Conservation (phyloP, 2,329 filamentous ascomycete genomes). For the Diaporthe destruens region DNA sequence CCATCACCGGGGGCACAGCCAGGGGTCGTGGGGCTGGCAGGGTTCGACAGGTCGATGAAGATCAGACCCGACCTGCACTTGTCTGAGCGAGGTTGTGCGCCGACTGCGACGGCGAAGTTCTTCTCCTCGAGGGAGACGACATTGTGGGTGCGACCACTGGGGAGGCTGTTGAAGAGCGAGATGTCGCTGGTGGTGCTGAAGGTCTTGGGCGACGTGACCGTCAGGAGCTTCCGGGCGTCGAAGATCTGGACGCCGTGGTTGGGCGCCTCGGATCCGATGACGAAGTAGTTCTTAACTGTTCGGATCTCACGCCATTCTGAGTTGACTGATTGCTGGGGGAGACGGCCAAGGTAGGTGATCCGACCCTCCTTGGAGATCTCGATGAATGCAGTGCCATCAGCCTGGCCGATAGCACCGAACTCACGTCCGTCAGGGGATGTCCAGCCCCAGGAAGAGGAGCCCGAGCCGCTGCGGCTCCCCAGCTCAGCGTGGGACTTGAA, state of each 20-base stretch:
- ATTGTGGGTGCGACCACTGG: slow-evolving; percentile 62
- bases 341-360: slow-evolving; percentile 60
- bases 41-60: slow-evolving; percentile 69
- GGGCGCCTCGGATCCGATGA: slow-evolving; percentile 57
- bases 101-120: slow-evolving; percentile 60
- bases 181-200: slow-evolving; percentile 53
- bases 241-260: slow-evolving; percentile 73
- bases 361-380: slow-evolving; percentile 60
- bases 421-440: slow-evolving; percentile 62
- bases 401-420: slow-evolving; percentile 61
- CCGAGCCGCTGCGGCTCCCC: slow-evolving; percentile 56
- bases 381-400: slow-evolving; percentile 63
- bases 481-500: slow-evolving; percentile 67
- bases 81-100: slow-evolving; percentile 54
- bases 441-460: slow-evolving; percentile 61
- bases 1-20: slow-evolving; percentile 68
- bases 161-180: slow-evolving; percentile 49
- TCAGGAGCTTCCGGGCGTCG: slow-evolving; percentile 67
- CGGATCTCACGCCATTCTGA: slow-evolving; percentile 57
- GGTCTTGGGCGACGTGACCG: slow-evolving; percentile 54
- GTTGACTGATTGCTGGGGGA: slow-evolving; percentile 52
- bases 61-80: slow-evolving; percentile 66
- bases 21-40: slow-evolving; percentile 63
- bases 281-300: slow-evolving; percentile 56
- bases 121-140: slow-evolving; percentile 64